Base-by-base conservation (phyloP, 2,329 filamentous ascomycete genomes). In the Aureobasidium melanogenum region DNA sequence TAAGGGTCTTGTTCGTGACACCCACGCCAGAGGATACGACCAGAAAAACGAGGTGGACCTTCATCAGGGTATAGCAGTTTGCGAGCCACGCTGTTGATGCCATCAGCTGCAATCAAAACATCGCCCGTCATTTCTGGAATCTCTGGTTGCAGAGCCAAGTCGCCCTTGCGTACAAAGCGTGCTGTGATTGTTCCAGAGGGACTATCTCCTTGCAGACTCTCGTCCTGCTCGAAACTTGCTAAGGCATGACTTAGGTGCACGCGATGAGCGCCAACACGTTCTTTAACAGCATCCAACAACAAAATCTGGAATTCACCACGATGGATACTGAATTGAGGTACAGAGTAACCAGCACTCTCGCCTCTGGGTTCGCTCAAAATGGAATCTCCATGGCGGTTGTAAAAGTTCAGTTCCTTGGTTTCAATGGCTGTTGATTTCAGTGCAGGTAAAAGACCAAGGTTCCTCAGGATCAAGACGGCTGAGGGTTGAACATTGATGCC, bases 401-500 rank as follows among this genome's bases (percentile, higher is more conserved):
- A 79, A 65, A 75, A 79, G 63, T 76, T 75, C 44, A 78, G 67
- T 65, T 79, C 77, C 60, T 70, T 64, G 2, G 75, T 79, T 63
- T 75, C 70, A 47, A 78, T 71, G 9, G 71, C 77, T 3, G 72
- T 76, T 22, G 70, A 70, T 52, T 75, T 69, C 14, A 79, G 67
- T 2, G 71, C 71, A 19, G 74, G 71, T 12, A 77, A 64, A 1
- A 79, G 66, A 4, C 77, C 76, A 1, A 78, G 67, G 41, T 79
- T 76, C 14, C 75, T 71, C 26, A 79, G 67, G 26, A 79, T 75
- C 8, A 79, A 67, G 0, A 78, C 75, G 1, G 77, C 76, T 4
- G 75, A 76, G 0, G 76, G 76, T 61, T 79, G 77, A 2, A 79
- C 72, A 56, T 79, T 79, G 67, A 79, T 79, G 4, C 76, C 76